Base-by-base conservation (phyloP, 2,329 filamentous ascomycete genomes). In the Epichloe typhina region DNA sequence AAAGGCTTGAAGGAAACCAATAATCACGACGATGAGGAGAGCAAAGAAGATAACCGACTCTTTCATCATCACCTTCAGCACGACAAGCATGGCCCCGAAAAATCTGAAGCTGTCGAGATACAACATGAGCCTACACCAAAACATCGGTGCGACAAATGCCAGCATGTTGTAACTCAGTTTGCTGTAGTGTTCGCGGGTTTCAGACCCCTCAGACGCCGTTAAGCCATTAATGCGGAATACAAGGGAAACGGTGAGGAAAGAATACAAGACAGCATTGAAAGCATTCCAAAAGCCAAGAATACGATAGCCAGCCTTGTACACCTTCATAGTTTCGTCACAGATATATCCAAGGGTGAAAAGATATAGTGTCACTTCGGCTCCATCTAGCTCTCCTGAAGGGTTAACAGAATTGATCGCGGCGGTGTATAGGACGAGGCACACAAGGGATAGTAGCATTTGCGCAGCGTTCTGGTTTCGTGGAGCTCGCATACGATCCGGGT, bases 11-110 rank as follows among this genome's bases (percentile, higher is more conserved):
- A 97, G 75, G 69, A 98, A 98, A 11, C 82, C 88, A 36, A 91
- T 65, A 52, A 95, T 76, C 52, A 98, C 83, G 49, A 97, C 83
- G 47, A 86, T 72, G 9, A 98, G 76, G 17, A 98, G 75, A 1
- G 90, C 88, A 62, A 98, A 98, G 74, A 98, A 98, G 56, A 97
- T 97, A 58, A 96, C 74, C 0, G 87, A 94, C 66, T 91, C 86
- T 62, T 88, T 88, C 85, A 91, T 90, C 86, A 91, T 90, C 48
- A 90, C 86, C 66, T 97, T 95, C 43, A 98, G 74, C 2, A 98
- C 90, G 2, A 98, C 91, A 1, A 98, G 79, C 93, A 98, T 98
- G 47, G 91, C 89, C 23, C 93, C 93, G 61, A 98, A 98, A 98
- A 98, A 98, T 50, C 87, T 83, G 75, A 95, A 80, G 36, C 86